Percentiles rank a stretch among this genome's conserved stretches.
phyloP scores from a whole-genome alignment of 1,139 yeast genomes.

The Sugiyamaella xylanicola region DNA sequence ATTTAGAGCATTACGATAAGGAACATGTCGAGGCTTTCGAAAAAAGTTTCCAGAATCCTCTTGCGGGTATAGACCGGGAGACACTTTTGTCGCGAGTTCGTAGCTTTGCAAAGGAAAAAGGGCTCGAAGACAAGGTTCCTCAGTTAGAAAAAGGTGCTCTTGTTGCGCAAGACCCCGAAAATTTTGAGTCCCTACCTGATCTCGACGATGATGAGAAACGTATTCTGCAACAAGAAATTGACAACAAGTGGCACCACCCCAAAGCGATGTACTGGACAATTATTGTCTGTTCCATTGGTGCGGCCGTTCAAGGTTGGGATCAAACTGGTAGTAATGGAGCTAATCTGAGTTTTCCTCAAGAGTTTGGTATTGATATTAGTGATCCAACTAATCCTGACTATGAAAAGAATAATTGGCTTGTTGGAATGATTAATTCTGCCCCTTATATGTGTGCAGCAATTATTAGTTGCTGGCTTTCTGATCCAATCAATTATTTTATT shows the following conservation, averaged over 20 bases:
- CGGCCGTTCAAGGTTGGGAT: conserved; percentile 92
- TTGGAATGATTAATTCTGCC: conserved; percentile 75
- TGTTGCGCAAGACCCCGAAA: conserved; percentile 30
- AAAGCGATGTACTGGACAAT: conserved; percentile 59
- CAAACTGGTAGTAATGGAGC: conserved; percentile 88
- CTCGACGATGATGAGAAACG: conserved; percentile 64
- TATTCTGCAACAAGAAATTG: conserved; percentile 53
- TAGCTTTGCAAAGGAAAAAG: conserved; percentile 26
- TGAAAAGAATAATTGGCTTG: conserved; percentile 58
- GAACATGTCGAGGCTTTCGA: conserved; percentile 11
- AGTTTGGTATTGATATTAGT: conserved; percentile 53
- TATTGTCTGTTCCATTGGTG: conserved; percentile 78
- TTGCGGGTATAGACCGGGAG: conserved; percentile 25
- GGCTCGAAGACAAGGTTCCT: conserved; percentile 24
- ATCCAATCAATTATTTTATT: conserved; percentile 59
- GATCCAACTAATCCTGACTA: conserved; percentile 23
- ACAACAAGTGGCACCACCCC: conserved; percentile 70
- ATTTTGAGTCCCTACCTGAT: conserved; percentile 47
- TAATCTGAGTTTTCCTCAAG: conserved; percentile 64
- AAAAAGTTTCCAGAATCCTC: conserved; percentile 26
- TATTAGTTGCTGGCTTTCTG: conserved; percentile 73
- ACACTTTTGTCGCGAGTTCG: conserved; percentile 26
- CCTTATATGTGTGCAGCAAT: conserved; percentile 75
- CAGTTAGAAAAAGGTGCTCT: conserved; percentile 29
- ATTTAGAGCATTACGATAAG: conserved; percentile 13